Evolutionary conservation across 1,284 basidiomycete species (phyloP).

Genomic region (Moniliella sp.): DNA sequence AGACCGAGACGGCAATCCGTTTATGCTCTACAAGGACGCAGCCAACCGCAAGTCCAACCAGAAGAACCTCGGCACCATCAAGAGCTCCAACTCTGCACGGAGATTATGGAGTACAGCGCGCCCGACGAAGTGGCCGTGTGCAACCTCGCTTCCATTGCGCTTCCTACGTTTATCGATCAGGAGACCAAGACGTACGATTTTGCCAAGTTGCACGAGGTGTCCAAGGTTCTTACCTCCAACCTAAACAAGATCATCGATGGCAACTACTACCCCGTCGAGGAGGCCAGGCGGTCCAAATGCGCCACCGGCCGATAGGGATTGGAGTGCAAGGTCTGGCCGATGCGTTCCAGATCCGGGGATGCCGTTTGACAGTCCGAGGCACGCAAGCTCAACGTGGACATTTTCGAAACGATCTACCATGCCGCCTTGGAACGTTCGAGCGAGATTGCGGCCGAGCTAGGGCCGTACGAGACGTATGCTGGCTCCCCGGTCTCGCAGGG

Average conservation of each 20-base stretch:
- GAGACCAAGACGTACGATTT: constrained; percentile 48
- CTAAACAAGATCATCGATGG: constrained; percentile 81
- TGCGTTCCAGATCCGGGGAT: constrained; percentile 83
- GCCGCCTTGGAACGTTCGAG: constrained; percentile 74
- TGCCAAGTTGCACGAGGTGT: constrained; percentile 74
- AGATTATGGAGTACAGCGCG: constrained; percentile 94
- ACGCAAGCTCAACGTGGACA: constrained; percentile 70
- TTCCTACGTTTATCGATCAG: constrained; percentile 1
- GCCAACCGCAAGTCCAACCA: constrained; percentile 49
- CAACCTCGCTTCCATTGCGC: constrained; percentile 49
- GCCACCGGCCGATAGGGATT: constrained; percentile 88
- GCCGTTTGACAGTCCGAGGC: constrained; percentile 84
- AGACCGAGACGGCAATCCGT: constrained; percentile 96
- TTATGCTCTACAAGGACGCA: constrained; percentile 78
- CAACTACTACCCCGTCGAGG: constrained; percentile 75
- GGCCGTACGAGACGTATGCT: constrained; percentile 72
- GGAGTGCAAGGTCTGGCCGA: constrained; percentile 98
- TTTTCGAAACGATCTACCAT: constrained; percentile 98
- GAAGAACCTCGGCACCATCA: constrained; percentile 94
- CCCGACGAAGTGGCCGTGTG: constrained; percentile 97
- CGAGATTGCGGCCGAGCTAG: constrained; percentile 62
- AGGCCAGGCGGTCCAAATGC: constrained; percentile 80
- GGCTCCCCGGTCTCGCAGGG: constrained; percentile 76
- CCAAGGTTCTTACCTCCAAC: constrained; percentile 50
- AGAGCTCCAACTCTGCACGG: constrained; percentile 93